Evolutionary conservation across 257 asterid genomes (phyloP), one percentile per base, ranked within the genome.

Genomic region (Eucommia ulmoides): DNA sequence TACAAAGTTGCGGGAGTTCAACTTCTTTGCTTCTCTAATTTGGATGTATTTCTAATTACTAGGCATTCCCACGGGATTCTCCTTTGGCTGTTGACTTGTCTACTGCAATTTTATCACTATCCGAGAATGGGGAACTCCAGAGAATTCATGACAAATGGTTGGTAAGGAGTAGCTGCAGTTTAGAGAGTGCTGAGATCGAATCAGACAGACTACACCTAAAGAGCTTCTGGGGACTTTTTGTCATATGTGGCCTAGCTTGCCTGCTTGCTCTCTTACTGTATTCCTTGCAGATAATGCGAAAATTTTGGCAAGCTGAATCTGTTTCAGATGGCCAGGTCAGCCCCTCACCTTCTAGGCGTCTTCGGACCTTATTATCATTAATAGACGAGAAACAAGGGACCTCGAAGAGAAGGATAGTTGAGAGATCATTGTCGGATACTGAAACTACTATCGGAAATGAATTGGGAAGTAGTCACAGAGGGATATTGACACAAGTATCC

Each of bases 121-220:
- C 96, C 8, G 98, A 85, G 64, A 83, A 78, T 17, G 98, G 98
- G 47, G 98, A 91, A 22, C 93, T 91, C 65, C 96, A 91, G 56
- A 61, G 93, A 26, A 85, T 91, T 54, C 93, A 83, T 61, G 96
- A 91, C 78, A 91, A 91, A 63, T 91, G 98, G 98, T 60, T 91
- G 55, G 57, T 63, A 17, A 61, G 58, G 54, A 54, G 66, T 53
- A 11, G 65, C 26, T 68, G 77, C 74, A 54, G 74, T 56, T 9
- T 57, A 54, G 71, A 49, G 7, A 54, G 41, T 51, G 48, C 71
- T 4, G 68, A 66, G 49, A 22, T 50, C 1, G 69, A 78, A 18
- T 58, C 82, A n/a, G 70, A 73, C 24, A 66, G 62, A 47, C 80
- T 78, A 41, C 78, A 73, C 51, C 71, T 78, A n/a, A 57, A 25